Base-by-base conservation (phyloP, 192 early-diverging fungal species). In the Podila minutissima region DNA sequence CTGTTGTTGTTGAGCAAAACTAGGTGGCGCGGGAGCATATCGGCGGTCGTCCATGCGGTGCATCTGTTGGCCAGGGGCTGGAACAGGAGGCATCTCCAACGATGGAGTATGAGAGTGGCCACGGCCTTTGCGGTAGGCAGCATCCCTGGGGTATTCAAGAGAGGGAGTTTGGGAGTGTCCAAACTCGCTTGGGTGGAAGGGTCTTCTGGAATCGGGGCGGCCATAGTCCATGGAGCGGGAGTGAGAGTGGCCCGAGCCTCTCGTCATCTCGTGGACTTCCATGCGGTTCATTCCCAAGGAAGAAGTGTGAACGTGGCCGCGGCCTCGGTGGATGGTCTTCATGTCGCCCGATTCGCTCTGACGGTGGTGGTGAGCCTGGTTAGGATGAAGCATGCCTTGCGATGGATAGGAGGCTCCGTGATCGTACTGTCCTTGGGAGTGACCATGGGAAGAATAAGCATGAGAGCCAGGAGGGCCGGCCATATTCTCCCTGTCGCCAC, bases 181-280 rank as follows among this genome's bases (percentile, higher is more conserved):
- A 49, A 28, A 41, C 9, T 81, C 71, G n/a, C 53, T 37, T 29
- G 71, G 61, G 26, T 73, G 71, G 33, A 46, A 66, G 62, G 59
- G 51, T 13, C 51, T 59, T 51, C 70, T 64, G 6, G 62, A 58
- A 32, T 72, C 77, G 13, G 67, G n/a, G 33, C 77, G 59, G 13
- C 77, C 67, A 66, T 73, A 81, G 17, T 81, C 77, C 77, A 81
- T 73, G 9, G 77, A 81, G 19, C 77, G 71, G 1, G 77, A 81
- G 59, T 81, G 77, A 0, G 66, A 63, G 46, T 81, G 77, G 4
- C 77, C 66, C 8, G 51, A 60, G 22, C 59, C 66, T 29, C 70
- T 63, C 5, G 64, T 31, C 57, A 69, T 26, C 15, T 81, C 77
- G 49, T 81, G 77, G 41, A 81, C 68, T 13, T 81, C 77, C 77